Conservation (phyloP, 768 basidiomycete species). For the Wakefieldia striispora region DNA sequence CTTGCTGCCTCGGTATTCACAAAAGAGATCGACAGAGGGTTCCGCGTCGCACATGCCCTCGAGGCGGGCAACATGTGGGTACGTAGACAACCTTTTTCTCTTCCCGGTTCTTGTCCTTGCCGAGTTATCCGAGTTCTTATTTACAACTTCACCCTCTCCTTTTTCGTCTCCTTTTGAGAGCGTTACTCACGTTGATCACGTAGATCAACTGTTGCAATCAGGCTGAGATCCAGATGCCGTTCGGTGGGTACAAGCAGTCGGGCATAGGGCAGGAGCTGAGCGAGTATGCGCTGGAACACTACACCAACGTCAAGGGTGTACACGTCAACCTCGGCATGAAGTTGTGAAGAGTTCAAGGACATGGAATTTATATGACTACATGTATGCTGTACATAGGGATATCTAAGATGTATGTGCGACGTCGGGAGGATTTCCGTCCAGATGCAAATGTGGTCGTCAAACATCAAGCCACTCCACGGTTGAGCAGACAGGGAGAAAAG, state of each 20-base stretch:
- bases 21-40: slow-evolving; percentile 69
- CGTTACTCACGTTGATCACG: no score
- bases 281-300: slow-evolving; percentile 61
- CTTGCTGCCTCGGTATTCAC: slow-evolving; percentile 88
- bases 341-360: slow-evolving; percentile 7
- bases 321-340: slow-evolving; percentile 48
- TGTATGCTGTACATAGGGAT: no score
- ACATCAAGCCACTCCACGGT: no score
- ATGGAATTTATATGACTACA: no score
- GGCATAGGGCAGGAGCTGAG: slow-evolving; percentile 84
- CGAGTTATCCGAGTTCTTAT: no score
- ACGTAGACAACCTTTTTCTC: no score
- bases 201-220: slow-evolving; percentile 28
- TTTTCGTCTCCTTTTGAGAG: no score
- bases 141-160: no score
- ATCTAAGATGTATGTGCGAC: not conserved
- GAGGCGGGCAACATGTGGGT: slow-evolving; percentile 83
- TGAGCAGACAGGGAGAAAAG: no score
- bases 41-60: slow-evolving; percentile 68
- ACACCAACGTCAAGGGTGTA: slow-evolving; percentile 22
- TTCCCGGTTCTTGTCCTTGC: no score
- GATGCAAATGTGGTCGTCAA: no score
- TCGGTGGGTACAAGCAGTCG: slow-evolving; percentile 84
- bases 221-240: slow-evolving; percentile 50
- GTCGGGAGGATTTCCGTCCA: not conserved